Conservation (phyloP, 805 yeast species). For the Ogataea methanolica region DNA sequence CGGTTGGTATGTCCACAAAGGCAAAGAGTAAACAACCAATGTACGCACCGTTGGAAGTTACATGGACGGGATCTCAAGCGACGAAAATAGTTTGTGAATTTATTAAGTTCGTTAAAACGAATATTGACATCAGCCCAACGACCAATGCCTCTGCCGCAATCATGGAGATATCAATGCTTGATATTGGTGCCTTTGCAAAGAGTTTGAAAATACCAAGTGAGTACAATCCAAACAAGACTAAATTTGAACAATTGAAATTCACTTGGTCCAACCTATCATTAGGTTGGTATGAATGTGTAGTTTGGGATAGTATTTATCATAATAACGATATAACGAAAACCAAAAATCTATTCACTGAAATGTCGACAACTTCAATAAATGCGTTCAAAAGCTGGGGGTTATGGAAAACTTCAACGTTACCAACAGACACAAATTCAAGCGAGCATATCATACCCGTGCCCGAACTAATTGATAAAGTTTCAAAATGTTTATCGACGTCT, state of each 20-base stretch:
- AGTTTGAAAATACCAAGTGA: constrained; percentile 27
- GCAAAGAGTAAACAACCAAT: constrained; percentile 51
- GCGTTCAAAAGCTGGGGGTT: constrained; percentile 33
- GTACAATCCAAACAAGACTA: constrained; percentile 35
- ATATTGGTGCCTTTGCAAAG: constrained; percentile 15
- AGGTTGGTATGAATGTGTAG: constrained; percentile 70
- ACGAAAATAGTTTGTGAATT: constrained; percentile 36
- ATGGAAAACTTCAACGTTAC: constrained; percentile 16
- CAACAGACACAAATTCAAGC: neutral
- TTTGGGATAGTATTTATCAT: constrained; percentile 56
- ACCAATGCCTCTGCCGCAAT: constrained; percentile 31
- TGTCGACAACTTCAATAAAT: constrained; percentile 26
- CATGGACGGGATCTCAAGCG: constrained; percentile 58
- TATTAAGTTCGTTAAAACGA: constrained; percentile 23
- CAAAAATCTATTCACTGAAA: constrained; percentile 29
- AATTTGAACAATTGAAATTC: constrained; percentile 46
- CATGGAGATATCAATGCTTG: constrained; percentile 36
- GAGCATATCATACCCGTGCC: neutral
- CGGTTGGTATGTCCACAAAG: constrained; percentile 56
- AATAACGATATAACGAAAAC: constrained; percentile 32
- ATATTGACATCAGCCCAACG: constrained; percentile 31
- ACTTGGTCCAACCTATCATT: constrained; percentile 59
- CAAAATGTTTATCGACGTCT: constrained; percentile 13
- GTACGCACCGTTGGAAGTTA: constrained; percentile 42
- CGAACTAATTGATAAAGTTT: constrained; percentile 5